Evolutionary conservation across 1,139 yeast species (phyloP), one percentile per base, ranked within the genome.

Genomic region (Nakaseomyces bracarensis): DNA sequence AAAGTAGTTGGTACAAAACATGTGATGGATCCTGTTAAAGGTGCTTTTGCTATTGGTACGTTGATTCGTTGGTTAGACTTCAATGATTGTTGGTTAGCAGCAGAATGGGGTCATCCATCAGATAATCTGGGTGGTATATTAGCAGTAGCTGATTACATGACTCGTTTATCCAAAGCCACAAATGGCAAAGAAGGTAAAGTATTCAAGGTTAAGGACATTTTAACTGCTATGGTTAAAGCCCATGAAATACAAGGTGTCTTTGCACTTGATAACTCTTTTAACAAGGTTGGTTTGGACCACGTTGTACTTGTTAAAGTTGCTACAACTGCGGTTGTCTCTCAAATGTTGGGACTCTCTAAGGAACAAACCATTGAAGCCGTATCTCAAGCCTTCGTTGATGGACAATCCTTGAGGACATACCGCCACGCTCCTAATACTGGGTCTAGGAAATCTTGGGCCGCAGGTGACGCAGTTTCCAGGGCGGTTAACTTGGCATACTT

Each of bases 71-170:
- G 80, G 80, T 61, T 75, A 45, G 81, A 75, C 49, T 75, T 68
- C 62, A 75, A 75, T 49, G 80, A 75, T 57, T 74, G 79, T 58
- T 75, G 79, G 80, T 60, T 75, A 35, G 81, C 81, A 41, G 79
- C 79, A 23, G 81, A 75, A 55, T 75, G 81, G 80, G 81, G 81
- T 5, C 80, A 75, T 56, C 80, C 80, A 21, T 71, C 77, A 16
- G 81, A 75, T 55, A 75, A 75, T 56, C 51, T 75, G 46, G 80
- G 79, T 39, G 77, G 77, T 39, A 74, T 75, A 45, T 58, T 75
- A 20, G 77, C 80, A 1, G 76, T 75, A 27, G 74, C 79, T 18
- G 80, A 75, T 55, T 69, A 74, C 65, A 64, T 72, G 48, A 71
- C 77, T 39, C 66, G 79, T 48, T 56, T 66, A 25, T 62, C 67